Conservation (phyloP, 2,329 filamentous ascomycete genomes). For the Diplodia corticola region DNA sequence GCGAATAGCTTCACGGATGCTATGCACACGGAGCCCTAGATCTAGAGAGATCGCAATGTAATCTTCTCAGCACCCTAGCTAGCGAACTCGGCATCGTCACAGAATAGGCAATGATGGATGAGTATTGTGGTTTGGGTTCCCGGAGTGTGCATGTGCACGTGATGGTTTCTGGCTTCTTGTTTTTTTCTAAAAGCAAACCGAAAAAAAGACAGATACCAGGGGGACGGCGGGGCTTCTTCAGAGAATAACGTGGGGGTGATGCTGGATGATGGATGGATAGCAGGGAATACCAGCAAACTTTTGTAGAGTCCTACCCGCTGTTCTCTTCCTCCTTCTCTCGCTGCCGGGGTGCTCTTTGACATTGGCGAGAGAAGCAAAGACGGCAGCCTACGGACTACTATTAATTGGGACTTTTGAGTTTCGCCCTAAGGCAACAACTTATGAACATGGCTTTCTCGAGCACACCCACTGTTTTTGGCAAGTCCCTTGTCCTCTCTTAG, state of each 20-base stretch:
- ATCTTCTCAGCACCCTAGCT: constrained; percentile 8
- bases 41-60: background rate
- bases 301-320: constrained; percentile 12
- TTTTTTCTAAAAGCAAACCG: constrained; percentile 9
- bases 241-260: background rate
- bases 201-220: constrained; percentile 19
- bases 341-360: constrained; percentile 1
- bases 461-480: background rate
- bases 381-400: constrained; percentile 2
- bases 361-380: background rate
- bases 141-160: constrained; percentile 3
- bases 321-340: background rate
- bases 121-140: background rate
- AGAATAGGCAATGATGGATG: constrained; percentile 15
- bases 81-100: constrained; percentile 12
- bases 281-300: constrained; percentile 5
- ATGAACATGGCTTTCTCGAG: constrained; percentile 5
- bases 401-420: constrained; percentile 19
- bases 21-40: constrained; percentile 41
- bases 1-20: constrained; percentile 53
- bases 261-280: constrained; percentile 1
- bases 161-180: constrained; percentile 16
- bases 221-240: background rate
- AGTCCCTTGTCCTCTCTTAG: background rate
- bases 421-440: constrained; percentile 15